phyloP scores from a whole-genome alignment of 2,329 filamentous ascomycete genomes.

The Neocucurbitaria cava region DNA sequence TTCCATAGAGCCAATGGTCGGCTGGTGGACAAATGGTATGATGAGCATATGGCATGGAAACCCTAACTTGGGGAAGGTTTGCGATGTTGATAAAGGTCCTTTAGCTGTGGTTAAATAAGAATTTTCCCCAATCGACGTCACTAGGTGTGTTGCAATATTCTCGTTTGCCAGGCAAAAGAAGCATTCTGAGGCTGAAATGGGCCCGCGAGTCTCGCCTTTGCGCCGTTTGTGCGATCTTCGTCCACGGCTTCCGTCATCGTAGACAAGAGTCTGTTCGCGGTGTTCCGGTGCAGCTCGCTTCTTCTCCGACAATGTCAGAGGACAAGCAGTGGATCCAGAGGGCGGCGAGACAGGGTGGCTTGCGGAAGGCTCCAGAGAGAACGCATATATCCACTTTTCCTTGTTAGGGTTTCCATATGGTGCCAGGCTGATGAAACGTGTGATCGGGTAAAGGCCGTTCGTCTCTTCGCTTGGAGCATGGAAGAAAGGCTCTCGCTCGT shows the following conservation, averaged over 20 bases:
- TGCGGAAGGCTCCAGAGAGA: slow-evolving; percentile 67
- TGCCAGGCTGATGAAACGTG: slow-evolving; percentile 90
- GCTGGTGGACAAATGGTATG: slow-evolving; percentile 82
- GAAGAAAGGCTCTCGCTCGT: slow-evolving; percentile 92
- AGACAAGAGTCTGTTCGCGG: slow-evolving; percentile 47
- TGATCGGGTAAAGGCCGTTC: slow-evolving; percentile 66
- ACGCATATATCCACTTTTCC: slow-evolving; percentile 80
- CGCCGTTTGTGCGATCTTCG: slow-evolving; percentile 51
- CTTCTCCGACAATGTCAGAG: slow-evolving; percentile 65
- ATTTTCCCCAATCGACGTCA: slow-evolving; percentile 86
- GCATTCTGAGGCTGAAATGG: slow-evolving; percentile 72
- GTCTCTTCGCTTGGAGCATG: slow-evolving; percentile 62
- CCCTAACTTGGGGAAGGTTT: slow-evolving; percentile 73
- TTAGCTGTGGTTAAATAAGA: slow-evolving; percentile 91
- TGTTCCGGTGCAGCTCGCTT: slow-evolving; percentile 62
- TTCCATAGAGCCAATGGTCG: slow-evolving; percentile 74
- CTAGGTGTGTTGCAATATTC: slow-evolving; percentile 82
- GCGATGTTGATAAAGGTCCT: slow-evolving; percentile 77
- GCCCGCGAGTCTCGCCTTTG: slow-evolving; percentile 41
- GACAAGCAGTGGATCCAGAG: slow-evolving; percentile 75
- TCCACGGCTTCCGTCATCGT: slow-evolving; percentile 43
- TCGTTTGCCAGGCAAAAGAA: slow-evolving; percentile 96
- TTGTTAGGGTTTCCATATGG: slow-evolving; percentile 77
- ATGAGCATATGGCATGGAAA: slow-evolving; percentile 91
- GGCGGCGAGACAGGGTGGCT: slow-evolving; percentile 69